phyloP scores from a whole-genome alignment of 1,139 yeast species.

The Debaryomyces singareniensis region DNA sequence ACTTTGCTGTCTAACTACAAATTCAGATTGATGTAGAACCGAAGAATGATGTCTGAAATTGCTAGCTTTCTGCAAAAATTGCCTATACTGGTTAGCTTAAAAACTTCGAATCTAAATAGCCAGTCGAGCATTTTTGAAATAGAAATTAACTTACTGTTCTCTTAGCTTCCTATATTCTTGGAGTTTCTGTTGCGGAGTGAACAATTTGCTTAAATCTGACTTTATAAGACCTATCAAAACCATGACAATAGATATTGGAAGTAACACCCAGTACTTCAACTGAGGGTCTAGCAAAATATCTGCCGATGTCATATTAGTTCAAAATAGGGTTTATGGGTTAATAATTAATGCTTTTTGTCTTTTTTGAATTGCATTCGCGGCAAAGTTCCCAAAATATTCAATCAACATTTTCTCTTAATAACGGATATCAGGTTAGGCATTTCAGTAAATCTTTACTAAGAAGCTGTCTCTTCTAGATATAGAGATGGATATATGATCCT shows the following conservation, averaged over 20 bases:
- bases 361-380: too few species aligned
- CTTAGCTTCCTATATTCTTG: conserved; percentile 47
- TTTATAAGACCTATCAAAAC: conserved; percentile 81
- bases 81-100: conserved; percentile 17
- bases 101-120: background rate
- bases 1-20: conserved; percentile 40
- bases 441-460: too few species aligned
- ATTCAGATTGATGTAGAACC: conserved; percentile 41
- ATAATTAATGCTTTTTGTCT: too few species aligned
- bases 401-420: too few species aligned
- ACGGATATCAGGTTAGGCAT: too few species aligned
- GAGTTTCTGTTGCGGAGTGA: conserved; percentile 54
- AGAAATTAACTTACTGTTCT: conserved; percentile 42
- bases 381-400: too few species aligned
- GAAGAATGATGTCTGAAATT: conserved; percentile 44
- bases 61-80: conserved; percentile 51
- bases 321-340: too few species aligned
- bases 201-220: conserved; percentile 56
- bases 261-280: conserved; percentile 81
- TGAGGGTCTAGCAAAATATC: conserved; percentile 61
- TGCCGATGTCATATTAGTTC: background rate
- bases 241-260: conserved; percentile 89
- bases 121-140: background rate
- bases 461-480: too few species aligned
- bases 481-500: too few species aligned